phyloP scores from a whole-genome alignment of 148 eudicot species.

The Diospyros lotus region DNA sequence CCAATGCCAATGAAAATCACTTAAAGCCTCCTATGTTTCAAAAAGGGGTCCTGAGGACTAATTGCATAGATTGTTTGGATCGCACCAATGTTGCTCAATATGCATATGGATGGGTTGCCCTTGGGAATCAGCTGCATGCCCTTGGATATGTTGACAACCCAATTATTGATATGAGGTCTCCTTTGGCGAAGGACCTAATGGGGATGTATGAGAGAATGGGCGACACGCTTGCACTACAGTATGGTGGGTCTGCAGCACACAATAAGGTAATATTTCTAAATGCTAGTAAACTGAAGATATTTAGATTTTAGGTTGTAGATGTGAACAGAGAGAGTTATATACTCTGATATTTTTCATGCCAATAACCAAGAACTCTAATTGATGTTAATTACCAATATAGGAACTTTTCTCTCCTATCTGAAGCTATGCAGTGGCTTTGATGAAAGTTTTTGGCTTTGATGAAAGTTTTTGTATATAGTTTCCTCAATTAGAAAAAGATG shows the following conservation, averaged over 20 bases:
- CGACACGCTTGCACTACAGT: conserved; percentile 75
- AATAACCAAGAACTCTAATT: not conserved
- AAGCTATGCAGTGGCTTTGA: not conserved
- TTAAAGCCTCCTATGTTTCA: conserved; percentile 46
- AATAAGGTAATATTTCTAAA: conserved; percentile 58
- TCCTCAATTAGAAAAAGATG: no score
- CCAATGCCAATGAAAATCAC: conserved; percentile 15
- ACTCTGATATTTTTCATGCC: not conserved
- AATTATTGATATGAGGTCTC: conserved; percentile 36
- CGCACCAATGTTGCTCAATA: conserved; percentile 90
- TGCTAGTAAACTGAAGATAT: not conserved
- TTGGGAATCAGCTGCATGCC: conserved; percentile 69
- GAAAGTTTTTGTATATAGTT: no score
- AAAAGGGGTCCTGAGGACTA: conserved; percentile 73
- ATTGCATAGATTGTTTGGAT: conserved; percentile 93
- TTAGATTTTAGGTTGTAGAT: not conserved
- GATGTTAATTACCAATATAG: not conserved
- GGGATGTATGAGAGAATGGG: conserved; percentile 72
- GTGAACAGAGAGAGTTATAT: not conserved
- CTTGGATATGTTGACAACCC: conserved; percentile 44
- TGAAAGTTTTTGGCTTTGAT: not conserved
- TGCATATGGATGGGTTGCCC: conserved; percentile 77
- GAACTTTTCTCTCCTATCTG: not conserved
- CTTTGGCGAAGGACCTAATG: conserved; percentile 68
- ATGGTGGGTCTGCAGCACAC: conserved; percentile 96